A percentile compares a stretch with the other conserved stretches of the same genome.
phyloP scores from a whole-genome alignment of 2,329 filamentous ascomycete genomes.

The Tolypocladium ovalisporum region DNA sequence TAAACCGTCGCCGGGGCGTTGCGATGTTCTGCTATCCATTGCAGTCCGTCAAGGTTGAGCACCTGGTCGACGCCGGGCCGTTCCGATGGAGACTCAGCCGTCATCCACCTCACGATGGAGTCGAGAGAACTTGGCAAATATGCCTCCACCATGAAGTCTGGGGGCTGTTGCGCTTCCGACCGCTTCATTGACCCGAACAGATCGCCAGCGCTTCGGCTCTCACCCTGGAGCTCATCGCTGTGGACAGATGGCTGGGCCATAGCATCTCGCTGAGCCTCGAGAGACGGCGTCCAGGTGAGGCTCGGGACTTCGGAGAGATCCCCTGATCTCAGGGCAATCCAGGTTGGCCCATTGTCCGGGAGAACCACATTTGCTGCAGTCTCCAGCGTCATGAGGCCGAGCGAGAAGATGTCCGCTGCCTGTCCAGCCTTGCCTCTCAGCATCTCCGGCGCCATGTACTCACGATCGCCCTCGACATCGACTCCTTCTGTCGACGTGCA shows the following conservation, averaged over 20 bases:
- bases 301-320: constrained; percentile 84
- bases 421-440: constrained; percentile 79
- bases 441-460: constrained; percentile 93
- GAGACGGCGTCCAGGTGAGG: constrained; percentile 69
- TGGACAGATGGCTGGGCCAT: constrained; percentile 37
- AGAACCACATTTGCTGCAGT: constrained; percentile 89
- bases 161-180: constrained; percentile 50
- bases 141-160: constrained; percentile 78
- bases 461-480: constrained; percentile 87
- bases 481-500: constrained; percentile 69
- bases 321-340: constrained; percentile 80
- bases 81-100: constrained; percentile 58
- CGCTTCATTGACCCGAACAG: constrained; percentile 36
- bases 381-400: constrained; percentile 90
- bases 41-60: constrained; percentile 60
- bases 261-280: constrained; percentile 61
- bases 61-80: constrained; percentile 69
- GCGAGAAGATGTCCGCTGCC: constrained; percentile 84
- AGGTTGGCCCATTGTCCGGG: constrained; percentile 83
- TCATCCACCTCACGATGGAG: constrained; percentile 78
- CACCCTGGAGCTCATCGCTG: constrained; percentile 20
- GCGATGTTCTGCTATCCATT: constrained; percentile 68
- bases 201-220: constrained; percentile 22
- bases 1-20: constrained; percentile 88
- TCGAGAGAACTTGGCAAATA: constrained; percentile 67